Conservation (phyloP, 345 rosid species). For the Aethionema arabicum region DNA sequence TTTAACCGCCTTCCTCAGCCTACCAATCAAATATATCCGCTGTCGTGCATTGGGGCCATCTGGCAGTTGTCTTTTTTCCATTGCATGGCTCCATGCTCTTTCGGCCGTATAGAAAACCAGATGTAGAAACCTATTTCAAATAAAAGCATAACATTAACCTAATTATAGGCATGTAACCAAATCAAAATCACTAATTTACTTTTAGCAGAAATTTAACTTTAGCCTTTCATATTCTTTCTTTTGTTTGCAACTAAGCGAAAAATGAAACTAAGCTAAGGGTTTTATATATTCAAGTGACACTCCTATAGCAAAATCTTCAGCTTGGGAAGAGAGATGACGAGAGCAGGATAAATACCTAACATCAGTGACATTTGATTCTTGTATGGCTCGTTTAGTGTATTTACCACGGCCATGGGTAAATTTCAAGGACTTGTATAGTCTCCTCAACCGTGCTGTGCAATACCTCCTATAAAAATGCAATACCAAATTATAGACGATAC, state of each 20-base stretch:
- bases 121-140: constrained; percentile 76
- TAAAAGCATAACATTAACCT: neutral
- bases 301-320: constrained; percentile 6
- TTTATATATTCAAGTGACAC: constrained; percentile 4
- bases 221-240: constrained; percentile 10
- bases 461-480: constrained; percentile 75
- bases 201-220: constrained; percentile 8
- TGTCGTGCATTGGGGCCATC: constrained; percentile 94
- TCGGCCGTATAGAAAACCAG: constrained; percentile 85
- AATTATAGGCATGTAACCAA: neutral
- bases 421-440: constrained; percentile 87
- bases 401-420: constrained; percentile 96
- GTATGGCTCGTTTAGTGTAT: constrained; percentile 61
- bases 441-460: constrained; percentile 93
- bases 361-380: constrained; percentile 88
- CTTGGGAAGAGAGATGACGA: neutral
- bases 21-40: constrained; percentile 84
- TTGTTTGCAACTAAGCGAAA: constrained; percentile 7
- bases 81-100: constrained; percentile 99
- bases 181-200: neutral
- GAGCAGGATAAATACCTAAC: constrained; percentile 58
- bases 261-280: neutral
- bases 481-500: constrained; percentile 20
- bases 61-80: constrained; percentile 96
- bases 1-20: constrained; percentile 92